Evolutionary conservation across 2,329 filamentous ascomycete species (phyloP), one percentile per base, ranked within the genome.

Genomic region (Zymoseptoria ardabiliae): DNA sequence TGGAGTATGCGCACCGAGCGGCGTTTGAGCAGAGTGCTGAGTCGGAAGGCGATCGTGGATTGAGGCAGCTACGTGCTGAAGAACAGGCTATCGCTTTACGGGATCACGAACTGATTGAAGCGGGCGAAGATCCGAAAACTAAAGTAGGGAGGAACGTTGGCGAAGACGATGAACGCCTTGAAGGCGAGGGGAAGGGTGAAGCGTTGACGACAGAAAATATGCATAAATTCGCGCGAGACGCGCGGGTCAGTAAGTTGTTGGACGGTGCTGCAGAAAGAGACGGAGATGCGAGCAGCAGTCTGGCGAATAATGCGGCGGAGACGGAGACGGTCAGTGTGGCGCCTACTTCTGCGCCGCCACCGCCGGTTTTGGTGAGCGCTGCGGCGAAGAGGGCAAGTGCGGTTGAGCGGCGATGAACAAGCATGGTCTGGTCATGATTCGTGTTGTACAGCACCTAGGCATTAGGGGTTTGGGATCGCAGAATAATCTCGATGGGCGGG

Each of bases 41-140:
- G 61, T 74, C 69, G n/a, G 75, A 79, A 60, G 75, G 74, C 11
- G 79, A 82, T 51, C 72, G 76, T 25, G 76, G 72, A 3, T 70
- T 77, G 58, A 70, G 77, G 53, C 73, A 79, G n/a, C 76, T 78
- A 53, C 71, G 77, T 17, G 78, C 79, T 7, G 81, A 83, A 68
- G 82, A 84, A 64, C 80, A 81, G 68, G 82, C 82, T 2, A 79
- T 78, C 23, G 71, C 74, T 54, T 69, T 84, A 4, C 74, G 82
- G 17, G 80, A 85, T 65, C 79, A 82, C 60, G 83, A 82, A 65
- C 69, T 85, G 19, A 73, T 84, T 17, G 76, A 75, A n/a, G 73
- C 77, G 20, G 78, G 75, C 35, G 76, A 76, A 20, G 68, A 74
- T 51, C 73, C 75, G 0, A 70, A 69, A 45, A 62, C 62, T 4